phyloP scores from a whole-genome alignment of 2,329 filamentous ascomycete species.

The Rhinocladiella similis region DNA sequence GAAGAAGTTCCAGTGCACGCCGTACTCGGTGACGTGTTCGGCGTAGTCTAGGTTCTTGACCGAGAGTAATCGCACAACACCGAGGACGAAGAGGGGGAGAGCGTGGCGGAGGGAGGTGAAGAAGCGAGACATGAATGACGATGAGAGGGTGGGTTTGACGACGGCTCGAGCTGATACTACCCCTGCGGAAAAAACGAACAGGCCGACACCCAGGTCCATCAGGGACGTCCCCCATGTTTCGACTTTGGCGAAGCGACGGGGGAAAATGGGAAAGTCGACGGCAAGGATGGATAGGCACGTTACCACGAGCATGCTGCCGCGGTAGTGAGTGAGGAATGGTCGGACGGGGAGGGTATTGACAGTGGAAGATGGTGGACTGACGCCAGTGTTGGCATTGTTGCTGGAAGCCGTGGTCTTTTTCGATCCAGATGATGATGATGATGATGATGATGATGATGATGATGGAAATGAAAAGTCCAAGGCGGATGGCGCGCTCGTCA shows the following conservation, averaged over 20 bases:
- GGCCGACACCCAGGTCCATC: constrained; percentile 97
- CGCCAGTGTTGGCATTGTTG: background rate
- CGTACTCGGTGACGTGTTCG: constrained; percentile 96
- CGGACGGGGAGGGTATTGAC: constrained; percentile 53
- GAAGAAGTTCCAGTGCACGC: constrained; percentile 99
- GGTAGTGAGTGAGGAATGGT: constrained; percentile 89
- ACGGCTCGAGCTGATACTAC: constrained; percentile 80
- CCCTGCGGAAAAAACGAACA: constrained; percentile 93
- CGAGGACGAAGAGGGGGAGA: constrained; percentile 76
- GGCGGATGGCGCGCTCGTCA: constrained; percentile 13
- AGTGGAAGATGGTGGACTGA: background rate
- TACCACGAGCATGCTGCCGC: constrained; percentile 85
- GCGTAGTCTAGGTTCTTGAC: constrained; percentile 96
- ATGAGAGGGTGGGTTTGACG: constrained; percentile 37
- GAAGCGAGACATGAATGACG: constrained; percentile 57
- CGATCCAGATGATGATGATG: constrained; percentile 17
- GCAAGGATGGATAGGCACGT: constrained; percentile 93
- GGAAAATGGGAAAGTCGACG: constrained; percentile 92
- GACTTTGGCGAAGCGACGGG: constrained; percentile 92
- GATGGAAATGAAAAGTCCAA: constrained; percentile 10
- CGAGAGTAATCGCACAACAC: constrained; percentile 76
- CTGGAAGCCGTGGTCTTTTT: background rate
- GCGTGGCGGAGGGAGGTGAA: constrained; percentile 73
- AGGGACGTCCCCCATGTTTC: constrained; percentile 99
- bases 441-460: background rate